Evolutionary conservation across 208 protist species (phyloP), one percentile per base, ranked within the genome.

Genomic region (Phytomonas francai): DNA sequence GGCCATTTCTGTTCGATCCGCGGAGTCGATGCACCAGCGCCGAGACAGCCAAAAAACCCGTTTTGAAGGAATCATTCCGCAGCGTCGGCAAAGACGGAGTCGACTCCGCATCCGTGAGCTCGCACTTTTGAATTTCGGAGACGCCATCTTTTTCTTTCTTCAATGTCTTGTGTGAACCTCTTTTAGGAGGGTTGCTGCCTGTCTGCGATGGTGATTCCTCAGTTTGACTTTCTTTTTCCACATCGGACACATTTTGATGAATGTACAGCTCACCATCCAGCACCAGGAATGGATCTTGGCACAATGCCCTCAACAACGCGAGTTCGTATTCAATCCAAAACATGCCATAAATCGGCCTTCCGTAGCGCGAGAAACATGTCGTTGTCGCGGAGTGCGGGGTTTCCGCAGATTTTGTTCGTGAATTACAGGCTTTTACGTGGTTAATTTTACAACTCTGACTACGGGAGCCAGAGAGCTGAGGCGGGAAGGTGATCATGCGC

Each of bases 241-340:
- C 14, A 42, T 62, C 34, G 5, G 67, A 19, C 19, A 57, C 51
- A 5, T 70, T 68, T 16, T 68, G 73, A 67, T 95, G 90, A 33
- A 93, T 76, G 77, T 95, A 95, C n/a, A 95, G 73, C 67, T 95
- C 87, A 5, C 87, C 90, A 60, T 95, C 90, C 11, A 95, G 68
- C 22, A 84, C 77, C 34, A 95, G 77, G 1, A 66, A 59, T 16
- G 81, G 63, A 60, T 95, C 90, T n/a, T 81, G 78, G 32, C 77
- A 86, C 0, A 95, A 67, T 28, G 76, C 77, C 0, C 87, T 78
- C 67, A 95, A 68, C 19, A 95, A 69, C 42, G 67, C 64, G 34
- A 95, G 77, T 74, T 95, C 90, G 51, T 89, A 67, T 67, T 95
- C 90, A 62, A 95, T 83, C 87, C 90, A 95, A 58, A 82, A 85